Conservation (phyloP, 345 rosid genomes). For the Hypericum perforatum region DNA sequence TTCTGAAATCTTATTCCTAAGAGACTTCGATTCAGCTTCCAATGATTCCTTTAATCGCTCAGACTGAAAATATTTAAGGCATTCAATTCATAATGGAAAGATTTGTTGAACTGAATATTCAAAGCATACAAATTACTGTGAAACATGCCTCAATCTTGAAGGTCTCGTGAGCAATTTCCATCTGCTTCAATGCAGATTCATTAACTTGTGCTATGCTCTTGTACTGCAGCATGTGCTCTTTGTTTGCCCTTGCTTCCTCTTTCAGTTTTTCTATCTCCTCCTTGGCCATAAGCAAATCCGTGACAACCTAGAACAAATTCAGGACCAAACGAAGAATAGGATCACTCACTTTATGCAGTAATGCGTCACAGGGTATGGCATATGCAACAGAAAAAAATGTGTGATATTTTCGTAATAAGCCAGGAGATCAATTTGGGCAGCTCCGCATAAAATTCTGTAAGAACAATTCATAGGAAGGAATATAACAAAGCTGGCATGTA, state of each 20-base stretch:
- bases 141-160: conserved; percentile 61
- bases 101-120: background rate
- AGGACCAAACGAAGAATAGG: background rate
- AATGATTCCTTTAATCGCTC: conserved; percentile 55
- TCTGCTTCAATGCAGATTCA: conserved; percentile 85
- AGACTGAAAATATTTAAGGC: conserved; percentile 29
- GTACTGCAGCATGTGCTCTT: conserved; percentile 92
- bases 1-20: conserved; percentile 59
- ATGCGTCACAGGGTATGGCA: background rate
- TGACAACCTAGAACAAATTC: conserved; percentile 30
- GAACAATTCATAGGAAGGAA: too few relatives aligned
- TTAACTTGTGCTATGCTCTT: conserved; percentile 90
- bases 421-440: too few relatives aligned
- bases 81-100: background rate
- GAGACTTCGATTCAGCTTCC: conserved; percentile 60
- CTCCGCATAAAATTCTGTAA: too few relatives aligned
- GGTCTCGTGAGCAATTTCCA: conserved; percentile 77
- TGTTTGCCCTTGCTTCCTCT: conserved; percentile 69
- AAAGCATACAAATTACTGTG: conserved; percentile 6
- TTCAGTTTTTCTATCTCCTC: conserved; percentile 62
- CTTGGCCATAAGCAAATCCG: conserved; percentile 43
- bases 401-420: too few relatives aligned
- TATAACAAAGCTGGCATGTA: too few relatives aligned
- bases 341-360: too few relatives aligned
- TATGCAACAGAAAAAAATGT: background rate